Conservation (phyloP, 2,329 filamentous ascomycete species). For the Fonsecaea nubica region DNA sequence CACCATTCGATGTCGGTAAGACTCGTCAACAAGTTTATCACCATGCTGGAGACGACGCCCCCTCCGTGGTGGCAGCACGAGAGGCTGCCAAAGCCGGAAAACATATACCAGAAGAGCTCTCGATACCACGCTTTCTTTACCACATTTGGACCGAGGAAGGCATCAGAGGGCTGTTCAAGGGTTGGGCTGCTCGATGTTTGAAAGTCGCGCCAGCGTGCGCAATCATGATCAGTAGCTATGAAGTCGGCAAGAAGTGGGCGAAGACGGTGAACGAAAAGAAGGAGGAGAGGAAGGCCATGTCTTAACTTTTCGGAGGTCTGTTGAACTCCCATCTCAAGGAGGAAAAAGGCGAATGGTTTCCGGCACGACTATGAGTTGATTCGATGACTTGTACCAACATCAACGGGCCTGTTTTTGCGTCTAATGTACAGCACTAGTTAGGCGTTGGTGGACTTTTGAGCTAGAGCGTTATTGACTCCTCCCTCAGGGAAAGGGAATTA, state of each 20-base stretch:
- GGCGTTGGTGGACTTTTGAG: not conserved
- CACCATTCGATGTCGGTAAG: constrained; percentile 97
- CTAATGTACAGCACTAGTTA: not conserved
- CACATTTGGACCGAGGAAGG: constrained; percentile 92
- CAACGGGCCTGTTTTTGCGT: not conserved
- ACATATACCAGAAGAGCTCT: constrained; percentile 70
- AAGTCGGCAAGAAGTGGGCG: constrained; percentile 90
- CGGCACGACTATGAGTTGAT: not conserved
- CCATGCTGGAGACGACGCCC: constrained; percentile 57
- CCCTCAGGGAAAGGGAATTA: not conserved
- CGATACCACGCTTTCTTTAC: constrained; percentile 82
- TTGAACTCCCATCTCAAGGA: not conserved
- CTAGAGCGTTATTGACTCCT: not conserved
- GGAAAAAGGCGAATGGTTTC: not conserved
- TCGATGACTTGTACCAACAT: constrained; percentile 3
- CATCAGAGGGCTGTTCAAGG: constrained; percentile 78
- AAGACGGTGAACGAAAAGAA: constrained; percentile 71
- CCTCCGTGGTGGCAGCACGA: constrained; percentile 36
- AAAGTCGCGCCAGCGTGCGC: constrained; percentile 97
- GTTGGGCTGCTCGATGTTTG: constrained; percentile 87
- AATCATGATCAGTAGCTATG: constrained; percentile 99
- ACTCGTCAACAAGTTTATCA: constrained; percentile 86
- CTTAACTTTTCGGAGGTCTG: constrained; percentile 2
- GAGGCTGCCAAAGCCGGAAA: constrained; percentile 33
- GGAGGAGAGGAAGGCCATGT: constrained; percentile 35